Base-by-base conservation (phyloP, 345 rosid genomes). In the Eucalyptus fibrosa region DNA sequence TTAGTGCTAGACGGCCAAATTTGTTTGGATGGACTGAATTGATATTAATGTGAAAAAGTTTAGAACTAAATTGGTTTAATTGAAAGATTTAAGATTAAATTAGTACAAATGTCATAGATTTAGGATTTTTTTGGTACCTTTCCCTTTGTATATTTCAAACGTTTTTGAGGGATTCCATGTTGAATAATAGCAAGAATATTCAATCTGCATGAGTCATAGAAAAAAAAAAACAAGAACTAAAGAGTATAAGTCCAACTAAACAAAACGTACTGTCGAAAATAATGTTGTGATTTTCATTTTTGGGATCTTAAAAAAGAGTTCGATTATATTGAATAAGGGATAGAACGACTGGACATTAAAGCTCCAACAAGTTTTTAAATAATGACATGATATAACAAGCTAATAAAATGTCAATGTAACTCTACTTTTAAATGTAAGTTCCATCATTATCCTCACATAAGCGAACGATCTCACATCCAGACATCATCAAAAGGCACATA, bases 21-120 rank as follows among this genome's bases (percentile, higher is more conserved):
- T 53, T 53, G 26, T 1, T 53, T 53, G 11, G 2, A 53, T 53
- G 0, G 9, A 53, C 1, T 8, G 2, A 53, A 53, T 53, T 53
- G 11, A 5, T 53, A 8, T 0, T 0, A 8, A 53, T 53, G 5
- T 53, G 1, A 53, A 19, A 53, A 53, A 8, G 0, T 19, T 19
- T 19, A 19, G 1, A 0, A 53, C 5, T 53, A 53, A 19, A 53
- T 53, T 53, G 0, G 2, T 19, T 1, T 19, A 53, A 19, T 53
- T 19, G 23, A 53, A 53, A 53, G 0, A 19, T 53, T 53, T 19
- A 53, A 3, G 2, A 53, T 0, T 53, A 53, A 19, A 53, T 19
- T 21, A 2, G 1, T 53, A 53, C 2, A 4, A 8, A 53, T 4
- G 26, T 19, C 9, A 19, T 53, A 21, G 26, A 11, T 53, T 19